Percentiles rank a stretch among this genome's conserved stretches.
These are phyloP conservation scores for Colletotrichum trifolii DNA, from an alignment of 2,329 filamentous ascomycete genomes.

Conservation along the genomic window DNA sequence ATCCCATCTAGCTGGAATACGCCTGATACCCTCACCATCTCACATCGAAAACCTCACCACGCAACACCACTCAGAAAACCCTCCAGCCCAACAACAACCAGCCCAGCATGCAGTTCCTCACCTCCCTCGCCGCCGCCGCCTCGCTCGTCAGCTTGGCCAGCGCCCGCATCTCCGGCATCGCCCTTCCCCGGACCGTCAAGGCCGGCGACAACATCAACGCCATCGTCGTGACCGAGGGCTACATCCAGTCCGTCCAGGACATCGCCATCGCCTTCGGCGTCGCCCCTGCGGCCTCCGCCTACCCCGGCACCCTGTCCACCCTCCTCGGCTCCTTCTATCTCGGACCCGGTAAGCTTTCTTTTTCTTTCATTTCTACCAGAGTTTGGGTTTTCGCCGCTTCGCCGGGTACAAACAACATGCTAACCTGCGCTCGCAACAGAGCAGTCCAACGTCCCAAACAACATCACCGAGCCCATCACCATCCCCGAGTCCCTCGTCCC, in stretches of 20 bases:
- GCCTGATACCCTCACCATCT: too few relatives aligned
- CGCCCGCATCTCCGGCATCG: slow-evolving; percentile 56
- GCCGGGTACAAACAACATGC: background rate
- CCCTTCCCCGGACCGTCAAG: slow-evolving; percentile 52
- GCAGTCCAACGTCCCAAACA: slow-evolving; percentile 42
- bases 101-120: slow-evolving; percentile 37
- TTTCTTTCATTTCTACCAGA: background rate
- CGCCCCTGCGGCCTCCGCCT: slow-evolving; percentile 39
- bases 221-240: slow-evolving; percentile 52
- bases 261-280: slow-evolving; percentile 57
- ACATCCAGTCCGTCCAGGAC: slow-evolving; percentile 57
- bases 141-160: slow-evolving; percentile 42
- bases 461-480: slow-evolving; percentile 43
- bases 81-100: background rate
- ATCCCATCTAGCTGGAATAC: background rate
- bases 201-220: slow-evolving; percentile 48
- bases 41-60: background rate
- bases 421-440: slow-evolving; percentile 16
- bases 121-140: slow-evolving; percentile 39
- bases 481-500: slow-evolving; percentile 38
- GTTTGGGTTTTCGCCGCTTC: too few relatives aligned
- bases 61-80: background rate
- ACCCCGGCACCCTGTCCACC: slow-evolving; percentile 39
- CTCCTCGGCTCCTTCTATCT: slow-evolving; percentile 48
- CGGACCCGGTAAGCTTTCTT: slow-evolving; percentile 45